These are phyloP conservation scores for Camelina hispida DNA, from an alignment of 345 rosid genomes.

Conservation along the genomic window DNA sequence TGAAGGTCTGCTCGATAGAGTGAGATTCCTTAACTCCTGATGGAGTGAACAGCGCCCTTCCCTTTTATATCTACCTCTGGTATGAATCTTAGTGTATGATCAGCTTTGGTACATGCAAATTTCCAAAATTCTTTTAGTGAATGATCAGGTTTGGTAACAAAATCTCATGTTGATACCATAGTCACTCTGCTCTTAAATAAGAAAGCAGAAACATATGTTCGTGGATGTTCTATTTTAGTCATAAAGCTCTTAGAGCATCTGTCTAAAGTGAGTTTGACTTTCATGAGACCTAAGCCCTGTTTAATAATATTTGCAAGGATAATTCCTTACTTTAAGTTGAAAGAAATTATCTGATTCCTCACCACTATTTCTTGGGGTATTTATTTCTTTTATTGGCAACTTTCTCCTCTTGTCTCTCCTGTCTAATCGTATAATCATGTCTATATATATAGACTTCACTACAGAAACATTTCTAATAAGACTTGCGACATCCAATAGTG, in stretches of 20 bases:
- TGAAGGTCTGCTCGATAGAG: constrained; percentile 20
- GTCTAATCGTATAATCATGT: constrained; percentile 19
- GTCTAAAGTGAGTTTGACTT: constrained; percentile 45
- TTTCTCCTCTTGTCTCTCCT: constrained; percentile 37
- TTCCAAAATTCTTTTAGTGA: constrained; percentile 11
- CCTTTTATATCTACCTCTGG: constrained; percentile 9
- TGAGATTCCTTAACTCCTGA: constrained; percentile 47
- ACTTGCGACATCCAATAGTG: constrained; percentile 36
- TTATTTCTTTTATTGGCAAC: constrained; percentile 46
- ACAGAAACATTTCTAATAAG: constrained; percentile 27
- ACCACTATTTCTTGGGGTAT: constrained; percentile 30
- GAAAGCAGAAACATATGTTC: constrained; percentile 35
- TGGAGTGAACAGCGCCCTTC: constrained; percentile 35
- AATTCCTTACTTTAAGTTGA: constrained; percentile 40
- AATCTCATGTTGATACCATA: constrained; percentile 31
- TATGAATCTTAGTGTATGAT: constrained; percentile 35
- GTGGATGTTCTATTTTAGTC: constrained; percentile 37
- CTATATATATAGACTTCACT: constrained; percentile 34
- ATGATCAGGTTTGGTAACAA: constrained; percentile 27
- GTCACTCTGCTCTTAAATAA: constrained; percentile 30
- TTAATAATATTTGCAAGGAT: constrained; percentile 37
- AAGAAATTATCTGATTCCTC: constrained; percentile 44
- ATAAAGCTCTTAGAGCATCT: constrained; percentile 40
- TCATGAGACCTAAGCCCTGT: constrained; percentile 30
- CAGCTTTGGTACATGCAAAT: constrained; percentile 31